These are phyloP conservation scores for Mrakia frigida DNA, from an alignment of 768 basidiomycete genomes.

Conservation along the genomic window DNA sequence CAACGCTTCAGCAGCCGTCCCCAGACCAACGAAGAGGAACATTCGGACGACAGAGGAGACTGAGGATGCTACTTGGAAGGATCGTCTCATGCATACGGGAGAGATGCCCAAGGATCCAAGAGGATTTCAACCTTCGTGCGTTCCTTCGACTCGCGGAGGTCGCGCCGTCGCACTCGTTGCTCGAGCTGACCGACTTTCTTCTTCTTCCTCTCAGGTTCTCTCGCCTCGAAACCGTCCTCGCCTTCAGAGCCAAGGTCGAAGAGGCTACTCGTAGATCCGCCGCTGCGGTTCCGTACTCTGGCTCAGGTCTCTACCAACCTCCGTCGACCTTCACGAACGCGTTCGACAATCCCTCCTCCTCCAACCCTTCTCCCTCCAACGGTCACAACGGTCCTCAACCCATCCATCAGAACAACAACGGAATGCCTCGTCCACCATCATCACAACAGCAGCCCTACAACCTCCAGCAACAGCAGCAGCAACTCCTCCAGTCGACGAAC, in stretches of 20 bases:
- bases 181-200: not conserved
- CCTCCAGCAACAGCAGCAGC: slow-evolving; percentile 6
- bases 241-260: not conserved
- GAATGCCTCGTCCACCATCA: not conserved
- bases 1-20: not conserved
- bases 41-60: not conserved
- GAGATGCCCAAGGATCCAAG: slow-evolving; percentile 12
- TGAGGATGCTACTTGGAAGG: not conserved
- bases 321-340: not conserved
- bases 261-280: not conserved
- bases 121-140: slow-evolving; percentile 22
- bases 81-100: slow-evolving; percentile 13
- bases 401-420: not conserved
- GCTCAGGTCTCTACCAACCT: not conserved
- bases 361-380: not conserved
- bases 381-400: not conserved
- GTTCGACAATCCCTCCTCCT: not conserved
- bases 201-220: not conserved
- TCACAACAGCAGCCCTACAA: too few species aligned
- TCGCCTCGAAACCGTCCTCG: not conserved
- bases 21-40: not conserved
- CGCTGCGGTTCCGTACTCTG: not conserved
- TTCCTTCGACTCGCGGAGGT: not conserved
- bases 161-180: not conserved
- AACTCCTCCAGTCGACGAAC: not conserved